phyloP scores from a whole-genome alignment of 179 eudicot species.

The Beta lomatogona region DNA sequence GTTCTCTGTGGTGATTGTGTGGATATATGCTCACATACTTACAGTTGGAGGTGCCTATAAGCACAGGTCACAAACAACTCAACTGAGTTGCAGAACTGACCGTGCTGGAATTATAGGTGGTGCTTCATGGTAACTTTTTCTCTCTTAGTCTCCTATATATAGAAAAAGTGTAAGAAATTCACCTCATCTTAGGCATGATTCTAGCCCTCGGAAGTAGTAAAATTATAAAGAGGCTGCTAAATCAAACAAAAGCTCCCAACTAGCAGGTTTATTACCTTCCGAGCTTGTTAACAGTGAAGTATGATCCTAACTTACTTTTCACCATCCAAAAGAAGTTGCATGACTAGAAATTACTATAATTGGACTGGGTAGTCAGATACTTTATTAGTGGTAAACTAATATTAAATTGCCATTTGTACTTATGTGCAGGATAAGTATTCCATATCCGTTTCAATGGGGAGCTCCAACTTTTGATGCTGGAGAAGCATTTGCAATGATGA shows the following conservation, averaged over 20 bases:
- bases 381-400: background rate
- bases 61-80: conserved; percentile 62
- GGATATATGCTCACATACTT: conserved; percentile 87
- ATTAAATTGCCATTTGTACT: background rate
- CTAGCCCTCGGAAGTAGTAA: background rate
- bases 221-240: background rate
- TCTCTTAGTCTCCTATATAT: background rate
- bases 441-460: conserved; percentile 99
- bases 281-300: background rate
- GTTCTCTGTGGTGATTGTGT: conserved; percentile 78
- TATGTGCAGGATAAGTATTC: conserved; percentile 74
- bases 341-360: background rate
- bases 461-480: conserved; percentile 93
- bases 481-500: conserved; percentile 98
- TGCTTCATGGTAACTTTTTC: conserved; percentile 71
- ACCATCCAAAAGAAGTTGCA: background rate
- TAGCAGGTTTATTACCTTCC: background rate
- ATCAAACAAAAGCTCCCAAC: background rate
- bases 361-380: background rate
- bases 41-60: conserved; percentile 94
- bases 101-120: conserved; percentile 81
- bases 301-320: background rate
- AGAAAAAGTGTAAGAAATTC: background rate
- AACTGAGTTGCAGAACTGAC: conserved; percentile 85
- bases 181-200: background rate